Evolutionary conservation across 441 rosid genomes (phyloP).

Genomic region (Mallotus repandus): DNA sequence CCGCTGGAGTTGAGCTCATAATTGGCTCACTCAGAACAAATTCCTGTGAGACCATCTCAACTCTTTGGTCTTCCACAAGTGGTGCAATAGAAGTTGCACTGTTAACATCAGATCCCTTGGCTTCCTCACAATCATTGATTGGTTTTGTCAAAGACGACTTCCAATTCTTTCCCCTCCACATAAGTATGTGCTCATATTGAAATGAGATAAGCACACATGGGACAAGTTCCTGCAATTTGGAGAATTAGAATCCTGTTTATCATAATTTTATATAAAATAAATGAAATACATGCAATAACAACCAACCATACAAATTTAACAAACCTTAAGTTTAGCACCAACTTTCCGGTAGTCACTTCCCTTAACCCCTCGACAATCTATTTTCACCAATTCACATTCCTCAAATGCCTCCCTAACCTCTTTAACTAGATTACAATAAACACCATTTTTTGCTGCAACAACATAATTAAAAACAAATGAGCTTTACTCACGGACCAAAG

Average conservation of each 20-base stretch:
- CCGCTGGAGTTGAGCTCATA: slow-evolving; percentile 5
- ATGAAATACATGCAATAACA: not conserved
- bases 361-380: slow-evolving; percentile 75
- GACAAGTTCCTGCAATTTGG: slow-evolving; percentile 66
- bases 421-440: slow-evolving; percentile 57
- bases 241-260: slow-evolving; percentile 18
- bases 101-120: slow-evolving; percentile 28
- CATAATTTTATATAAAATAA: not conserved
- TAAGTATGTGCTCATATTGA: slow-evolving; percentile 71
- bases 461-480: slow-evolving; percentile 20
- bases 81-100: slow-evolving; percentile 24
- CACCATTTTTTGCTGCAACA: slow-evolving; percentile 77
- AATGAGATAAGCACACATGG: slow-evolving; percentile 84
- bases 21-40: slow-evolving; percentile 17
- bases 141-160: slow-evolving; percentile 46
- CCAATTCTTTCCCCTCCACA: slow-evolving; percentile 88
- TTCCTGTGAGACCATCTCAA: slow-evolving; percentile 24
- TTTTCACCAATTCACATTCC: slow-evolving; percentile 83
- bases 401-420: slow-evolving; percentile 88
- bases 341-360: slow-evolving; percentile 76
- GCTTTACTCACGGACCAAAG: slow-evolving; percentile 9
- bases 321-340: slow-evolving; percentile 91
- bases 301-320: slow-evolving; percentile 12
- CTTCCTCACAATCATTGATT: slow-evolving; percentile 29
- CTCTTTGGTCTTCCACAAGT: slow-evolving; percentile 32